Percentiles rank a stretch among this genome's conserved stretches.
Evolutionary conservation across 2,329 filamentous ascomycete genomes (phyloP).

Genomic region (Cladosporium sp.): DNA sequence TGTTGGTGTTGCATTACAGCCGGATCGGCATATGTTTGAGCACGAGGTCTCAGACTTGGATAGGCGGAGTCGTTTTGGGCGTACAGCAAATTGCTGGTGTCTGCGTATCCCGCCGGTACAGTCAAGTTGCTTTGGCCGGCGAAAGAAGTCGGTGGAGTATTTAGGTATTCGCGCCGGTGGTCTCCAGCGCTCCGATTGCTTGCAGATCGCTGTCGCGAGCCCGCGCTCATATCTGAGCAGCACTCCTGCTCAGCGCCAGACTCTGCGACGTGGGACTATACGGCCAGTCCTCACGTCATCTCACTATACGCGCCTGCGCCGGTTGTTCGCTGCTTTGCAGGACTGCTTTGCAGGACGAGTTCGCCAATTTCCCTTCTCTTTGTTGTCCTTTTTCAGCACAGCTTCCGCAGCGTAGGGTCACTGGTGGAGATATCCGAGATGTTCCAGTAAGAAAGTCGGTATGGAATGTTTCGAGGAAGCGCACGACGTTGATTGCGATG

Average conservation of each 20-base stretch:
- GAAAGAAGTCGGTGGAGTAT: conserved; percentile 20
- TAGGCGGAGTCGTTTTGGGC: conserved; percentile 28
- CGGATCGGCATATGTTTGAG: conserved; percentile 45
- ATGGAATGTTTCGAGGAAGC: not conserved
- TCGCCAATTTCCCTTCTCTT: not conserved
- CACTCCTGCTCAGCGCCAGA: not conserved
- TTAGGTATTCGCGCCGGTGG: conserved; percentile 15
- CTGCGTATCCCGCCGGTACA: conserved; percentile 23
- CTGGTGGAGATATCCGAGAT: not conserved
- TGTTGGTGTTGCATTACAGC: conserved; percentile 31
- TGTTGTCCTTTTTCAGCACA: not conserved
- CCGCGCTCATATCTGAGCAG: conserved; percentile 22
- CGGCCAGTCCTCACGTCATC: conserved; percentile 9
- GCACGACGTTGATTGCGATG: not conserved
- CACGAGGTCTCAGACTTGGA: conserved; percentile 39
- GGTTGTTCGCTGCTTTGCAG: not conserved
- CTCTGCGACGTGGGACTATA: conserved; percentile 19
- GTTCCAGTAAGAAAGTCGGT: not conserved
- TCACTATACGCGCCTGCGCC: conserved; percentile 6
- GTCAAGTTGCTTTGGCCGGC: conserved; percentile 18
- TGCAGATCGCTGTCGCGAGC: conserved; percentile 22
- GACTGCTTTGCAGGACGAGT: not conserved
- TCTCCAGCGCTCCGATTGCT: conserved; percentile 23
- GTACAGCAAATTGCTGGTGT: conserved; percentile 24
- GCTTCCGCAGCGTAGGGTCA: not conserved